Evolutionary conservation across 2,329 filamentous ascomycete species (phyloP).

Genomic region (Herpotrichia juniperi): DNA sequence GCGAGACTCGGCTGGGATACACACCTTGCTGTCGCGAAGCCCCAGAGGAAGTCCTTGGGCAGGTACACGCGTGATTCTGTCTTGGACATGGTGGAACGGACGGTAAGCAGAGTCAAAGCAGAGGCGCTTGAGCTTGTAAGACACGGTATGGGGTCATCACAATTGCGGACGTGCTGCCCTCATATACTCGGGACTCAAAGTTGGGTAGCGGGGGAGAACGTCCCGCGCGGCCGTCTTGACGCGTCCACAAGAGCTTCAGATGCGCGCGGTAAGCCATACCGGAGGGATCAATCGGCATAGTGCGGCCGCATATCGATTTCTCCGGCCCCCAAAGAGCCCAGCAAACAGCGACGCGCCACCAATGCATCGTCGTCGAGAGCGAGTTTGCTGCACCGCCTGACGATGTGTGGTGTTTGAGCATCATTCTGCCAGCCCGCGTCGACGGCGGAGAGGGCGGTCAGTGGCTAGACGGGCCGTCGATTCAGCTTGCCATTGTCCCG

Average conservation of each 20-base stretch:
- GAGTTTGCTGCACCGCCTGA: conserved; percentile 22
- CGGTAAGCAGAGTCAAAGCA: neutral
- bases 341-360: conserved; percentile 20
- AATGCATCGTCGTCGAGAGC: conserved; percentile 7
- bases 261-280: conserved; percentile 30
- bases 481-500: conserved; percentile 40
- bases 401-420: conserved; percentile 25
- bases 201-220: conserved; percentile 38
- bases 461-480: conserved; percentile 43
- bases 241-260: conserved; percentile 33
- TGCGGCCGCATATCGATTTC: conserved; percentile 24
- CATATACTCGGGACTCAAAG: conserved; percentile 35
- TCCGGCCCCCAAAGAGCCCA: conserved; percentile 27
- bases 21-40: conserved; percentile 50
- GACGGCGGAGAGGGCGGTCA: conserved; percentile 39
- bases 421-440: conserved; percentile 36
- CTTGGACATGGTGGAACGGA: conserved; percentile 36
- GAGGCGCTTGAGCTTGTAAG: conserved; percentile 4
- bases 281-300: conserved; percentile 23
- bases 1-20: conserved; percentile 25
- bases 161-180: conserved; percentile 27
- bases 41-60: conserved; percentile 49
- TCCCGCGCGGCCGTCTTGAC: conserved; percentile 44
- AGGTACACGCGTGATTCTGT: conserved; percentile 28
- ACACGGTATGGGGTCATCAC: conserved; percentile 8